phyloP scores from a whole-genome alignment of 495 filamentous ascomycete species.

The Penicillium steckii region DNA sequence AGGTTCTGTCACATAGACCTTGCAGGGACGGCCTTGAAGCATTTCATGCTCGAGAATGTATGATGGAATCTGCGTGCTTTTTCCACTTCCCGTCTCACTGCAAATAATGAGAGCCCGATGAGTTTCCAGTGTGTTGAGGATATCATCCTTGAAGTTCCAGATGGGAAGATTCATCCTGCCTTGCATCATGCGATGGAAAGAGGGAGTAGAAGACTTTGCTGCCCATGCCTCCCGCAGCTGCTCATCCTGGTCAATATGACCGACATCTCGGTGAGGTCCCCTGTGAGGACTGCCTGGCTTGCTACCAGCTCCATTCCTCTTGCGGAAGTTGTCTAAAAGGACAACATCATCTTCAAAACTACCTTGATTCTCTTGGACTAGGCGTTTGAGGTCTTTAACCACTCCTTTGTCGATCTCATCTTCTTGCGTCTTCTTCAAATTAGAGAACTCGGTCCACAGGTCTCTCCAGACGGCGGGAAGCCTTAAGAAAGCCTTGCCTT shows the following conservation, averaged over 20 bases:
- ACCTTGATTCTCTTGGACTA: constrained; percentile 43
- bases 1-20: constrained; percentile 95
- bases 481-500: constrained; percentile 79
- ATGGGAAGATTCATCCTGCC: constrained; percentile 78
- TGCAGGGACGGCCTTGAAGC: constrained; percentile 73
- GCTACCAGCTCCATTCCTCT: constrained; percentile 56
- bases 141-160: constrained; percentile 76
- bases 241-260: constrained; percentile 41
- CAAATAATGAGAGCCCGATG: constrained; percentile 88
- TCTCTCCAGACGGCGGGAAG: constrained; percentile 81
- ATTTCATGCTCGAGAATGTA: constrained; percentile 90
- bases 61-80: constrained; percentile 93
- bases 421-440: constrained; percentile 62
- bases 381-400: constrained; percentile 50
- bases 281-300: constrained; percentile 43
- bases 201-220: constrained; percentile 60
- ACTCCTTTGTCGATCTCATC: constrained; percentile 66
- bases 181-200: constrained; percentile 49
- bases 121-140: constrained; percentile 67
- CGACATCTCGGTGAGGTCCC: constrained; percentile 32
- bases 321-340: constrained; percentile 62
- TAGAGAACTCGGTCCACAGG: constrained; percentile 76
- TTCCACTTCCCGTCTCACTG: constrained; percentile 94
- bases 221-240: constrained; percentile 65
- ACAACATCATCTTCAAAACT: constrained; percentile 68